Conservation (phyloP, 805 yeast species). For the Metschnikowia rubicola region DNA sequence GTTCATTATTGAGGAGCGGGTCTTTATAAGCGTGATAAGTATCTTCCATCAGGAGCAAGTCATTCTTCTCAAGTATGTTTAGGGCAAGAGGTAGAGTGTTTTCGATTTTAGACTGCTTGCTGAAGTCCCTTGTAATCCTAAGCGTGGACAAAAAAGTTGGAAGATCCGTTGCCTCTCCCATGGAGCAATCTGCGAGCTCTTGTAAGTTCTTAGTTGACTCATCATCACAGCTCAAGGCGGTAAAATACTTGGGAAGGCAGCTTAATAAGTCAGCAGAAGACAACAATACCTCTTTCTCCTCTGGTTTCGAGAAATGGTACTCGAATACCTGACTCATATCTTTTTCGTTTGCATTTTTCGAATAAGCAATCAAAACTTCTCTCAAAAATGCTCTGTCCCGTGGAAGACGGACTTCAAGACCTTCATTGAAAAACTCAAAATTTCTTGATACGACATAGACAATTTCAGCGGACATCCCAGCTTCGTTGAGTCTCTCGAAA, state of each 20-base stretch:
- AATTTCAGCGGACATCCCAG: slow-evolving; percentile 4
- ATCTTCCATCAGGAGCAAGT: slow-evolving; percentile 16
- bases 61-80: slow-evolving; percentile 8
- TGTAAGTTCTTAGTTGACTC: slow-evolving; percentile 20
- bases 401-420: slow-evolving; percentile 3
- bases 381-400: slow-evolving; percentile 5
- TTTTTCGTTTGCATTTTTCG: slow-evolving; percentile 12
- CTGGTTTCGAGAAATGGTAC: slow-evolving; percentile 11
- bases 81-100: slow-evolving; percentile 8
- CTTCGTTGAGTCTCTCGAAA: slow-evolving; percentile 14
- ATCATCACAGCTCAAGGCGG: slow-evolving; percentile 17
- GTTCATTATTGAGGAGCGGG: slow-evolving; percentile 10
- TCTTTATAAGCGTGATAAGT: slow-evolving; percentile 9
- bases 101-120: background rate
- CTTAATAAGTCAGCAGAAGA: slow-evolving; percentile 18
- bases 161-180: slow-evolving; percentile 16
- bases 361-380: slow-evolving; percentile 12
- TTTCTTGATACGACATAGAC: slow-evolving; percentile 2
- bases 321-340: slow-evolving; percentile 20
- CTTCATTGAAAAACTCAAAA: slow-evolving; percentile 2
- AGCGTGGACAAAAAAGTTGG: slow-evolving; percentile 22
- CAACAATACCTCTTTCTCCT: slow-evolving; percentile 13
- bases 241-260: slow-evolving; percentile 24
- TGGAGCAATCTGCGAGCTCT: slow-evolving; percentile 12
- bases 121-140: slow-evolving; percentile 1